Evolutionary conservation across 495 filamentous ascomycete species (phyloP), one percentile per base, ranked within the genome.

Genomic region (Alectoria sarmentosa): DNA sequence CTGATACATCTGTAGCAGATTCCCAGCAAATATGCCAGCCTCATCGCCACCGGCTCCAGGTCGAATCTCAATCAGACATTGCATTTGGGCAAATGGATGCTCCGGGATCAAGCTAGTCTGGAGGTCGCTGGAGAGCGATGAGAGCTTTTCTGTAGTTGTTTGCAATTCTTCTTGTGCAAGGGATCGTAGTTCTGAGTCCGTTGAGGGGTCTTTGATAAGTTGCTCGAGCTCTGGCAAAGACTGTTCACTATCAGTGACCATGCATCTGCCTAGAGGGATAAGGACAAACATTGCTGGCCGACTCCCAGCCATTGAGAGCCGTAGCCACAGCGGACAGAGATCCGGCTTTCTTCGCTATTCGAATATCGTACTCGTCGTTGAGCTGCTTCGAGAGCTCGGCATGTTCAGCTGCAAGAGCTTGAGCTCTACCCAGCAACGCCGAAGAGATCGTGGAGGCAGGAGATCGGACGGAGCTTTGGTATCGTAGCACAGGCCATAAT

Each of bases 21-120:
- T 87, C 54, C 85, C 87, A 42, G 92, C 91, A 68, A 98, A 98
- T 63, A 96, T 80, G 17, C 88, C 87, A 4, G 93, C 93, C 74
- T 98, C 94, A 65, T 88, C 86, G 21, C 94, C 94, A 52, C 94
- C 94, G n/a, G 90, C 91, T 4, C 94, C 94, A 9, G 94, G 94
- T 4, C 91, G 85, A 42, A 98, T 89, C 74, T 98, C 94, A 44
- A 98, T 73, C 44, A 98, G 79, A 68, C 93, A 96, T 49, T 91
- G 90, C 68, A 98, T 85, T 63, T 91, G 82, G n/a, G 90, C 90
- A 72, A 98, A 98, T 8, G 95, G 93, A 71, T 98, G 92, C 58
- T 84, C 83, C 9, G 93, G 93, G 39, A 96, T 87, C 60, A 98
- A 84, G 19, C 88, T 81, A 23, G 82, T 82, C 46, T 88, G 89